Evolutionary conservation across 2,329 filamentous ascomycete genomes (phyloP).

Genomic region (Saccharata proteae): DNA sequence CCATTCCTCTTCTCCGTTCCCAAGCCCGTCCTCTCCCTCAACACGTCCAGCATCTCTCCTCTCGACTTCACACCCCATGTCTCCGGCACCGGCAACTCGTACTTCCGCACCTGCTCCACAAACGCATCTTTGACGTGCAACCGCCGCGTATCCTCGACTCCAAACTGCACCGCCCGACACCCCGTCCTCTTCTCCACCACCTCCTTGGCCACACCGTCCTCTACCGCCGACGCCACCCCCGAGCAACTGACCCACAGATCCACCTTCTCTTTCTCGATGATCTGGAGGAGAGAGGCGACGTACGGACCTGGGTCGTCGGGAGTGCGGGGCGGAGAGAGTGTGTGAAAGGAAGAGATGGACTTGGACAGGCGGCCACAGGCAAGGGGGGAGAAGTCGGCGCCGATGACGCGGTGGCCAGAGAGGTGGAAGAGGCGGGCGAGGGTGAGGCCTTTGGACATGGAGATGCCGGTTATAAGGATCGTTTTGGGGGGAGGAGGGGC

Average conservation of each 20-base stretch:
- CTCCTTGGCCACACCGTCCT: constrained; percentile 47
- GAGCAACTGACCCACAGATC: constrained; percentile 67
- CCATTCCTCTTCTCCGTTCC: constrained; percentile 14
- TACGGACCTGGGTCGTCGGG: constrained; percentile 31
- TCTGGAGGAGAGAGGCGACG: constrained; percentile 41
- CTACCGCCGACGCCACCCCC: constrained; percentile 50
- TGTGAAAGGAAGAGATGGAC: constrained; percentile 44
- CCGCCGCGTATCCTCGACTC: constrained; percentile 40
- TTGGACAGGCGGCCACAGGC: constrained; percentile 42
- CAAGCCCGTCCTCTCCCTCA: constrained; percentile 20
- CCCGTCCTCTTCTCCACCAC: constrained; percentile 43
- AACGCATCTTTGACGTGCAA: constrained; percentile 58
- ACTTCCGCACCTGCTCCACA: constrained; percentile 41
- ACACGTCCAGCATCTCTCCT: constrained; percentile 40
- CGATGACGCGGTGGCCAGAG: constrained; percentile 57
- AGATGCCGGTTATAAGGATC: constrained; percentile 59
- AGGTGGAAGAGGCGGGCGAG: constrained; percentile 54
- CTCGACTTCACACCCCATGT: constrained; percentile 40
- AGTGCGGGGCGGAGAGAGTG: constrained; percentile 26
- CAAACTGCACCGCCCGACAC: constrained; percentile 54
- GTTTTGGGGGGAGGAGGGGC: constrained; percentile 30
- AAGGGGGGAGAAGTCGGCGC: constrained; percentile 49
- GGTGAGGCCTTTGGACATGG: constrained; percentile 58
- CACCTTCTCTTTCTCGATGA: constrained; percentile 48
- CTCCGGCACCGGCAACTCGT: constrained; percentile 29